phyloP scores from a whole-genome alignment of 1,284 basidiomycete species.

The Phellopilus nigrolimitatus region DNA sequence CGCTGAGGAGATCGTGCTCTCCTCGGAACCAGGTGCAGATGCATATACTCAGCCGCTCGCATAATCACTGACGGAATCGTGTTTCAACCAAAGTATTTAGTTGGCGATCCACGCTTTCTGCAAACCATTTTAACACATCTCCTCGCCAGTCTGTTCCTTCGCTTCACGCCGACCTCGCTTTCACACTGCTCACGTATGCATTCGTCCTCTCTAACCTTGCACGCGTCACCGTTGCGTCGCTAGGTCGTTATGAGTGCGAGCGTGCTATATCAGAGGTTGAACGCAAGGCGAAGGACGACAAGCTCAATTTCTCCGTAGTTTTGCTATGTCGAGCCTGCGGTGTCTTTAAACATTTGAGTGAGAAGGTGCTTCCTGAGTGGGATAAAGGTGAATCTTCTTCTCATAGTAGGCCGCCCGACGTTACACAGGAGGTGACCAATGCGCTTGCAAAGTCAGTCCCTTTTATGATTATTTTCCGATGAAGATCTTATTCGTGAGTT shows the following conservation, averaged over 20 bases:
- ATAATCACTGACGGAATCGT: conserved; percentile 15
- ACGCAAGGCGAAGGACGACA: conserved; percentile 78
- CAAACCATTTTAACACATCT: conserved; percentile 59
- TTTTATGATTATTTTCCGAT: conserved; percentile 27
- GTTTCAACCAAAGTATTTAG: conserved; percentile 63
- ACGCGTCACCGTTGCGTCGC: conserved; percentile 58
- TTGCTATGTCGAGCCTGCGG: conserved; percentile 83
- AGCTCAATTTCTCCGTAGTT: conserved; percentile 76
- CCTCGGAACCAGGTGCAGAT: conserved; percentile 67
- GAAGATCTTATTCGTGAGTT: conserved; percentile 42
- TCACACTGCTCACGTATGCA: conserved; percentile 77
- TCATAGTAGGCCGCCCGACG: conserved; percentile 65
- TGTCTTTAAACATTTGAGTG: conserved; percentile 70
- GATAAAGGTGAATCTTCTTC: conserved; percentile 46
- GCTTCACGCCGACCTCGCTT: conserved; percentile 78
- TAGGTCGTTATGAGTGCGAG: conserved; percentile 78
- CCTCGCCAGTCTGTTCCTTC: conserved; percentile 61
- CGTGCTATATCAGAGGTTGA: conserved; percentile 64
- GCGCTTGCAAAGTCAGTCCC: conserved; percentile 71
- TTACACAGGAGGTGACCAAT: conserved; percentile 68
- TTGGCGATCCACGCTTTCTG: conserved; percentile 82
- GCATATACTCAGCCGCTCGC: conserved; percentile 15
- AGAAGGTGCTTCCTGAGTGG: conserved; percentile 69
- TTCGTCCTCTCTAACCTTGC: conserved; percentile 86
- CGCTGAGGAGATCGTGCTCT: conserved; percentile 70